Base-by-base conservation (phyloP, 768 basidiomycete genomes). In the Xerocomus potaroensis region DNA sequence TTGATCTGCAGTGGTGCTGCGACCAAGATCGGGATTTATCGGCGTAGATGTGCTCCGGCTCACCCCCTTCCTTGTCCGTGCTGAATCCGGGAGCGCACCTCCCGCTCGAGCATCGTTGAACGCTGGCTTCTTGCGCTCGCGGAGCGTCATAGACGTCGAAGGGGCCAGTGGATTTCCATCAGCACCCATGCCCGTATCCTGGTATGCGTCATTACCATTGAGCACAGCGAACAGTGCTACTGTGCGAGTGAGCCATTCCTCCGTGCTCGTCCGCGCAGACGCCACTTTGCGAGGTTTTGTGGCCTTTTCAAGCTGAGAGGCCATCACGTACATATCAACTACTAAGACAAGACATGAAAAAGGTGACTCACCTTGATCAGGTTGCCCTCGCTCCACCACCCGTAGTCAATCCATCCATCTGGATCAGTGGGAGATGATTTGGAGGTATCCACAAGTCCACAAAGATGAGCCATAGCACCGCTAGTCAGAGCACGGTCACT, bases 401-500 rank as follows among this genome's bases (percentile, higher is more conserved):
- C 55, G 0, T 55, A 55, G 30, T 79, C 68, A n/a, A 76, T 69
- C 48, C 56, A 59, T 8, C 18, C 43, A 18, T 41, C 45, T 1
- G 29, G 8, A 7, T 36, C 18, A 1, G 31, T 26, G 4, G 6
- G 9, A 3, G 8, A 5, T 2, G 18, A 11, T 23, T 43, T 39
- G 15, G 43, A 22, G 21, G 41, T 15, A 38, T 54, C 61, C 1
- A 71, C 72, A 18, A 97, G 67, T 4, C 93, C 94, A 7, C 71
- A 69, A 2, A 95, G 64, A 61, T 92, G 87, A 0, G 91, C 87
- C 78, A 92, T 80, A 0, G 84, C 76, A 0, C 87, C 95, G 51
- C 87, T 91, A 6, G 73, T 81, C 45, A 98, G 71, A 0, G 95
- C 93, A 6, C 85, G 77, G 63, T 97, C 92, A 56, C 89, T 90